Base-by-base conservation (phyloP, 2,329 filamentous ascomycete genomes). In the Aspergillus pseudoviridinutans region DNA sequence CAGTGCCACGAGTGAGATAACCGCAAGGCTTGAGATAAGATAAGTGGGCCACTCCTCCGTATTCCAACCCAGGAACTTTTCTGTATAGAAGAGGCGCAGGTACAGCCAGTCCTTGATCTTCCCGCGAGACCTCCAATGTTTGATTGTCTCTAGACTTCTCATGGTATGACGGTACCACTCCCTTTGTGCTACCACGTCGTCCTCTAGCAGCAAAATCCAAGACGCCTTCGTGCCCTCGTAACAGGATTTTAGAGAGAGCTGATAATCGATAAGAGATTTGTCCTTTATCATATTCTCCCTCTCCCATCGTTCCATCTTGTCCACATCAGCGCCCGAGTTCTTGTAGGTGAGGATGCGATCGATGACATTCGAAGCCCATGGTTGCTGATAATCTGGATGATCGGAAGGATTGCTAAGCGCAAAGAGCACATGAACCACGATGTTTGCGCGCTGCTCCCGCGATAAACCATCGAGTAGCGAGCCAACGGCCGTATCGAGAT, bases 61-160 rank as follows among this genome's bases (percentile, higher is more conserved):
- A 55, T 79, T 79, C 78, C 77, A 80, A 38, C 77, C 77, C 5
- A 78, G 68, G 54, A 77, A 78, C 54, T 76, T 71, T 58, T 80
- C 77, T 0, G 77, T 79, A 59, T 77, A 79, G 66, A 80, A 80
- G 9, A 80, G 67, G 5, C 77, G 75, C 47, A 80, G 64, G 61
- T 80, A 80, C 9, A 79, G 64, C 68, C 68, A 71, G 51, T 66
- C 61, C 22, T 52, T 52, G 41, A 66, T 50, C 4, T 22, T 25
- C 4, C 60, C 64, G 28, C 27, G 55, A 17, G 38, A 41, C 9
- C 49, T 49, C 62, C 59, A 60, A 1, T 56, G 51, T 49, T 76
- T 68, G 6, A 74, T 71, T n/a, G 66, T 61, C 25, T 71, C 60
- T 12, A 80, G 65, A 3, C 69, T 77, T 14, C 70, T 60, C 56